A percentile compares a stretch with the other conserved stretches of the same genome.
Evolutionary conservation across 2,329 filamentous ascomycete species (phyloP).

Genomic region (Fusarium foetens): DNA sequence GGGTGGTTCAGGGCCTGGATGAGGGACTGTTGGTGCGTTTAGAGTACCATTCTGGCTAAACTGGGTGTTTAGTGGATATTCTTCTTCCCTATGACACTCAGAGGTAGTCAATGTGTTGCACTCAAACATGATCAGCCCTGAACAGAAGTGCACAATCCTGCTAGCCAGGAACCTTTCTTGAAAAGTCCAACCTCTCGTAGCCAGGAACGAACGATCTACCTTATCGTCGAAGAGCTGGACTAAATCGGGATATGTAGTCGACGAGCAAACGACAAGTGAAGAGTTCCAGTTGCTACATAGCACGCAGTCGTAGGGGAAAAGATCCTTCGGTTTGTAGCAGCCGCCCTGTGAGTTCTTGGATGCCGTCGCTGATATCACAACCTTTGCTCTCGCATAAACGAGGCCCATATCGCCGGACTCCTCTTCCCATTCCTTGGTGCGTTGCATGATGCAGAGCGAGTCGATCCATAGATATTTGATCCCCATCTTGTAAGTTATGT

Average conservation of each 20-base stretch:
- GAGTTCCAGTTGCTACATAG: accelerated
- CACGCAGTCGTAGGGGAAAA: background rate
- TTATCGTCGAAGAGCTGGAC: accelerated
- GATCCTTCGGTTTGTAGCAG: background rate
- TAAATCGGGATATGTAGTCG: background rate
- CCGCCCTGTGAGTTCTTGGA: background rate
- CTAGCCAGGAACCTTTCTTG: background rate
- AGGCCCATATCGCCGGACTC: background rate
- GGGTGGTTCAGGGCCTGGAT: background rate
- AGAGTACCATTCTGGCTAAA: accelerated
- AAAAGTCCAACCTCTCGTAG: background rate
- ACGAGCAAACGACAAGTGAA: accelerated
- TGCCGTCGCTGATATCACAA: background rate
- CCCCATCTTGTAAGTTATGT: background rate
- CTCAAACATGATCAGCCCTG: background rate
- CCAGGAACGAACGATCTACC: background rate
- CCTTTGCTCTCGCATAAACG: background rate
- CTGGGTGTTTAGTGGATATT: accelerated
- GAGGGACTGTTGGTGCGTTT: accelerated
- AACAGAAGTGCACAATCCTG: background rate
- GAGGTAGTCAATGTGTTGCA: background rate
- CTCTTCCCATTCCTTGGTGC: background rate
- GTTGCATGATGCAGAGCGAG: background rate
- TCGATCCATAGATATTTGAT: background rate
- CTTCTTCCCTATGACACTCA: background rate